Base-by-base conservation (phyloP, 2,329 filamentous ascomycete species). In the Penicillium frequentans region DNA sequence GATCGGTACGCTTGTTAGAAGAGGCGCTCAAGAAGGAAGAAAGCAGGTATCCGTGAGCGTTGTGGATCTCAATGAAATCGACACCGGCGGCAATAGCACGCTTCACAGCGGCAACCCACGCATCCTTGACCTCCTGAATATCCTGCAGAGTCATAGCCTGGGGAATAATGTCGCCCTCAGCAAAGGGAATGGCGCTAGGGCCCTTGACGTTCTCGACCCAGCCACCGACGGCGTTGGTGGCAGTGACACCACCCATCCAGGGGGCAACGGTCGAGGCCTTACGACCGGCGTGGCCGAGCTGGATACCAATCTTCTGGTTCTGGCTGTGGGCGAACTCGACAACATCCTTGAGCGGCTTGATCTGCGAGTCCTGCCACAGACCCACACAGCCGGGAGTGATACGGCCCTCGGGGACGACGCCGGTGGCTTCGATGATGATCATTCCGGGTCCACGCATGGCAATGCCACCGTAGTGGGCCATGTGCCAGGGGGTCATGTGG, bases 321-420 rank as follows among this genome's bases (percentile, higher is more conserved):
- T 96, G 93, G 39, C 84, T 86, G 77, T 96, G 91, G 2, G 88
- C 85, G 60, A 92, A 96, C 59, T 96, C 90, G 37, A 87, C 85
- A 49, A 93, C 82, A 58, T 84, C 82, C 44, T 67, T 65, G 54
- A 96, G 76, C 0, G 87, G 86, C 58, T 82, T 87, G 58, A 93
- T 88, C 73, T 97, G 93, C 31, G 83, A 86, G 72, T 97, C 93
- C 60, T 89, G 82, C 93, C 93, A 97, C 14, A 97, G 76, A 1
- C 93, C 72, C 3, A 68, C 45, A 37, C 69, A 68, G 42, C 65
- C 60, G 1, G 92, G 91, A 1, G 90, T 89, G 77, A 96, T 96
- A 52, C 93, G 85, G 37, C 92, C 92, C 65, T 93, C 87, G 13
- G 90, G 78, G 3, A 84, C 79, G 1, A 96, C 89, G 37, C 86